phyloP scores from a whole-genome alignment of 139 green algal genomes.

The Auxenochlorella protothecoides region DNA sequence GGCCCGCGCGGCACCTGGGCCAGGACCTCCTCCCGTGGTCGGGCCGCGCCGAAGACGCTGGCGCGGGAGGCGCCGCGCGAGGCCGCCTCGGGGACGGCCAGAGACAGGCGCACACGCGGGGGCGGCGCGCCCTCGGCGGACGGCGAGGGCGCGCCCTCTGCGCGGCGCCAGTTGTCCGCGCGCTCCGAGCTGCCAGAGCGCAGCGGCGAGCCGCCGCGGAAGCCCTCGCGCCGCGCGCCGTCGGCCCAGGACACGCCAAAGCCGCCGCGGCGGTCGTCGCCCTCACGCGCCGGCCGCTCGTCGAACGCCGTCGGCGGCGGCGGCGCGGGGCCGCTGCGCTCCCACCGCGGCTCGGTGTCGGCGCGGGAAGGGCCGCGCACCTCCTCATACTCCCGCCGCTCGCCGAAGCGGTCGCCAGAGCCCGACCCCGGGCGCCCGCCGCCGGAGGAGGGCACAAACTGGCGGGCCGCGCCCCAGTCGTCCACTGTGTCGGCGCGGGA shows the following conservation, averaged over 20 bases:
- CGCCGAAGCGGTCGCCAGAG: constrained; percentile 25
- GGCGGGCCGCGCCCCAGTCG: constrained; percentile 55
- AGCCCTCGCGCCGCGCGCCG: neutral
- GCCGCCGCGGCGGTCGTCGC: constrained; percentile 11
- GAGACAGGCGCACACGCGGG: too few relatives aligned
- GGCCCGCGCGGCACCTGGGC: too few relatives aligned
- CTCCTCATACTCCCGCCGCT: neutral
- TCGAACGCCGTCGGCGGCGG: constrained; percentile 17
- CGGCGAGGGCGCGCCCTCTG: too few relatives aligned
- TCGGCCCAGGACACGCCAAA: constrained; percentile 1
- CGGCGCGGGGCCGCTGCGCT: constrained; percentile 1
- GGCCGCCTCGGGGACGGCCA: neutral
- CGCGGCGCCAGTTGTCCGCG: too few relatives aligned
- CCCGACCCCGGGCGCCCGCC: constrained; percentile 10
- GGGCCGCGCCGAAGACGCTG: constrained; percentile 62
- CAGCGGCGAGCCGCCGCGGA: constrained; percentile 4
- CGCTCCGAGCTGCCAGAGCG: neutral
- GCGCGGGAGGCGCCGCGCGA: constrained; percentile 8
- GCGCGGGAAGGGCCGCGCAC: constrained; percentile 18
- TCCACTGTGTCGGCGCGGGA: constrained; percentile 47
- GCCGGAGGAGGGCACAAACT: constrained; percentile 39
- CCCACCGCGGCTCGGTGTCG: constrained; percentile 32
- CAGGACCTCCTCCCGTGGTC: constrained; percentile 81
- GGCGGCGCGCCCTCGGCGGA: too few relatives aligned
- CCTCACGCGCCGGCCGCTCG: constrained; percentile 11